Base-by-base conservation (phyloP, 805 yeast species). In the Isabelozyma gotoi region DNA sequence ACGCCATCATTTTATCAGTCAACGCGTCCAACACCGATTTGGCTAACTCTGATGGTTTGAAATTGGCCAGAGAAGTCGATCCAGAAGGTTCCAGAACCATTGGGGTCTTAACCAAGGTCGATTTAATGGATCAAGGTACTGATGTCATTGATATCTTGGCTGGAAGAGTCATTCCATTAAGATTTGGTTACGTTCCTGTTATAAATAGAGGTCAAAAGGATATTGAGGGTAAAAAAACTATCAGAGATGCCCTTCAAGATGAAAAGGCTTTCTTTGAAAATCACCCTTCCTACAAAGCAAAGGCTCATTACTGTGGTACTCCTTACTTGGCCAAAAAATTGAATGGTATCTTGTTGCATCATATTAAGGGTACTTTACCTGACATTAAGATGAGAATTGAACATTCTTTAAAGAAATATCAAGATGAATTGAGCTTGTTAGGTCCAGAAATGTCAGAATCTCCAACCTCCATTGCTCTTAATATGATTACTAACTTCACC, bases 291-390 rank as follows among this genome's bases (percentile, higher is more conserved):
- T 94, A 94, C 68, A 80, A 89, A 55, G 85, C 94, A 24, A 94
- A 92, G 63, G 92, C 97, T 6, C 95, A 88, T 59, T 92, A 83
- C 71, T 94, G 99, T 68, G 99, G 99, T 65, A 94, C 99, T n/a
- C 97, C 97, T 33, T 94, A 85, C 65, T 75, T 94, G 61, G 97
- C 98, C 41, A 87, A 89, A 63, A 88, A 90, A 67, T 79, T 94
- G 60, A 94, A 88, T 67, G 82, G 85, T 35, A 88, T 94, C 54
- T 77, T 94, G 56, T 76, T 89, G 68, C 89, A 84, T 61, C 99
- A 94, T 68, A 94, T 94, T 65, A 67, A 67, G 55, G 61, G 71
- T 46, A 63, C 68, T 33, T 63, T 71, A 60, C 99, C 99, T 14
- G 98, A 94, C 53, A 94, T 94, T 57, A 94, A 90, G 68, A 78